These are phyloP conservation scores for Colletotrichum eremochloae DNA, from an alignment of 2,329 filamentous ascomycete species.

Conservation along the genomic window DNA sequence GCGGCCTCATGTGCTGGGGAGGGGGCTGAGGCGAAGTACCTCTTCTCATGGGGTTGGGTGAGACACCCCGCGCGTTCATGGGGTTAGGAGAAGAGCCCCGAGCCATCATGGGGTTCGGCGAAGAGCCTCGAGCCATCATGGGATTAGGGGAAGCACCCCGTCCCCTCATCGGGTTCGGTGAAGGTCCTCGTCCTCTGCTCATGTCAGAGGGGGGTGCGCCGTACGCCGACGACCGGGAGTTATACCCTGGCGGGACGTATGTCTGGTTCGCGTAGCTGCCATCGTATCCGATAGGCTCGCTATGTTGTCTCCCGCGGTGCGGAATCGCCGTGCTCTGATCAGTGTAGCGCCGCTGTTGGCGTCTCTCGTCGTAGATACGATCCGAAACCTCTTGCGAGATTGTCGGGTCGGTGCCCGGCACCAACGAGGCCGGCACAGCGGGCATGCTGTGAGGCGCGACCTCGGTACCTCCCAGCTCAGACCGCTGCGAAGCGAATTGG, in stretches of 20 bases:
- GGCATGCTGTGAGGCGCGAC: constrained; percentile 58
- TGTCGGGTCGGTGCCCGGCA: constrained; percentile 71
- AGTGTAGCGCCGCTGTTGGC: constrained; percentile 61
- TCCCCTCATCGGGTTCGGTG: constrained; percentile 52
- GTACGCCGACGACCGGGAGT: constrained; percentile 57
- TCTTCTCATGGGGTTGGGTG: constrained; percentile 60
- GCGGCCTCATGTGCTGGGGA: constrained; percentile 56
- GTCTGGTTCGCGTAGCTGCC: constrained; percentile 46
- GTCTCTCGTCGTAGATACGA: constrained; percentile 68
- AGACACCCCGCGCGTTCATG: constrained; percentile 57
- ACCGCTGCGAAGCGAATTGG: constrained; percentile 50
- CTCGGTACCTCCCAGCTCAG: constrained; percentile 54
- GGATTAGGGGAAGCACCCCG: constrained; percentile 47
- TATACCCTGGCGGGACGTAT: constrained; percentile 58
- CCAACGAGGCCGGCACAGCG: constrained; percentile 67
- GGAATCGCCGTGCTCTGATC: constrained; percentile 56
- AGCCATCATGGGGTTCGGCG: constrained; percentile 38
- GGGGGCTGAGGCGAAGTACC: constrained; percentile 43
- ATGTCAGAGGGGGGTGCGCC: constrained; percentile 47
- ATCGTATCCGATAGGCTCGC: constrained; percentile 44
- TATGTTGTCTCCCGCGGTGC: constrained; percentile 56
- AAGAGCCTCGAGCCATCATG: constrained; percentile 57
- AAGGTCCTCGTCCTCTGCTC: constrained; percentile 52
- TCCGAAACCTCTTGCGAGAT: constrained; percentile 70
- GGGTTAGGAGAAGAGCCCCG: constrained; percentile 48